phyloP scores from a whole-genome alignment of 768 basidiomycete genomes.

The Termitomyces sp. region DNA sequence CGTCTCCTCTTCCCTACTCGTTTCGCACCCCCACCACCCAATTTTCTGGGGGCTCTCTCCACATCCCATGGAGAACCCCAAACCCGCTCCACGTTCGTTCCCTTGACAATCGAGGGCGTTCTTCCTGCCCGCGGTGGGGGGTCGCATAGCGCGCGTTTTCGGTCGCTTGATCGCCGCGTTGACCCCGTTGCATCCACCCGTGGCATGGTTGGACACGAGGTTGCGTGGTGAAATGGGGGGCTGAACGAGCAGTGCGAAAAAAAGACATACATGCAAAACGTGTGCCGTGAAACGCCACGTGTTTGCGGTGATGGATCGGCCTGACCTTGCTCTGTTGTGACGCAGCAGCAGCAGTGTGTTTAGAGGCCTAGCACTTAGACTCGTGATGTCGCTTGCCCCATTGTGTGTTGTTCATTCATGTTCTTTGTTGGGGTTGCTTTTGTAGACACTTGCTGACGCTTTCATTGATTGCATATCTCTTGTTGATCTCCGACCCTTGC shows the following conservation, averaged over 20 bases:
- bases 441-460: slow-evolving; percentile 63
- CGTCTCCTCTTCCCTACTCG: slow-evolving; percentile 78
- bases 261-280: slow-evolving; percentile 40
- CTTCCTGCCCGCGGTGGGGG: slow-evolving; percentile 73
- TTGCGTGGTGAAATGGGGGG: slow-evolving; percentile 96
- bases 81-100: slow-evolving; percentile 79
- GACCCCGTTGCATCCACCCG: slow-evolving; percentile 61
- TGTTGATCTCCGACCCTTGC: slow-evolving; percentile 22
- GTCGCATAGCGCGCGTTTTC: slow-evolving; percentile 73
- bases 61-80: slow-evolving; percentile 88
- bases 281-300: slow-evolving; percentile 33
- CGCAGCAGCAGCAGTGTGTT: slow-evolving; percentile 62
- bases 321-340: slow-evolving; percentile 63
- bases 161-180: slow-evolving; percentile 93
- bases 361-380: slow-evolving; percentile 61
- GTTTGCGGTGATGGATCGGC: slow-evolving; percentile 44
- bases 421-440: slow-evolving; percentile 26
- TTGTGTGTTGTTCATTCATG: slow-evolving; percentile 41
- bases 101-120: slow-evolving; percentile 81
- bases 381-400: slow-evolving; percentile 57
- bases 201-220: slow-evolving; percentile 81
- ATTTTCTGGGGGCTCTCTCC: slow-evolving; percentile 99
- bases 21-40: slow-evolving; percentile 94
- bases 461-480: slow-evolving; percentile 57
- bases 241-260: slow-evolving; percentile 95